A percentile compares a stretch with the other conserved stretches of the same genome.
These are phyloP conservation scores for Crithidia bombi DNA, from an alignment of 208 protist species.

Conservation along the genomic window DNA sequence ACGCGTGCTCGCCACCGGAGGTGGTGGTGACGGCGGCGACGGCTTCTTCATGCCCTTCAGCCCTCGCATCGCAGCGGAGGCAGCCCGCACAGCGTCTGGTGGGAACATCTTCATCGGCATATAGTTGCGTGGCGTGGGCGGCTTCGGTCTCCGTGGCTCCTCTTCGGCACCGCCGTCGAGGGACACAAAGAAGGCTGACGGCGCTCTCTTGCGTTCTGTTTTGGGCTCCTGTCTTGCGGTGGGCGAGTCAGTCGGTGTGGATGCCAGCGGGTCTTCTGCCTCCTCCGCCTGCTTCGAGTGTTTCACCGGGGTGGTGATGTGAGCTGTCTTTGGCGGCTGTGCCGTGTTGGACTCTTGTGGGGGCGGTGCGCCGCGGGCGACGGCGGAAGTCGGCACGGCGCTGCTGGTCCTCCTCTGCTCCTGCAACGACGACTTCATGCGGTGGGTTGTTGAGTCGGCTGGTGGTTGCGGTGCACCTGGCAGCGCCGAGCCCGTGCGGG, in stretches of 20 bases:
- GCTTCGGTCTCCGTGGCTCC: conserved; percentile 72
- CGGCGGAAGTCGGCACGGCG: too few species aligned
- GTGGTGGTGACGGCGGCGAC: background rate
- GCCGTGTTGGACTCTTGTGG: background rate
- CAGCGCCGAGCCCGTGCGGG: background rate
- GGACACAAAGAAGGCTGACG: conserved; percentile 72
- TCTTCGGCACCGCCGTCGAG: conserved; percentile 32
- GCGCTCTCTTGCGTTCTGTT: conserved; percentile 63
- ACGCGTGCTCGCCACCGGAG: background rate
- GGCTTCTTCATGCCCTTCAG: background rate
- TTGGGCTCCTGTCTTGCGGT: conserved; percentile 49
- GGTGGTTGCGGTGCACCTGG: background rate
- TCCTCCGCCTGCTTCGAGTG: background rate
- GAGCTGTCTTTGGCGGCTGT: background rate
- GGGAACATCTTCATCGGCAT: conserved; percentile 38
- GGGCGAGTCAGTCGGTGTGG: background rate
- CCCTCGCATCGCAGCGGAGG: background rate
- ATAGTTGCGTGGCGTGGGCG: conserved; percentile 78
- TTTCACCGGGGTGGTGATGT: background rate
- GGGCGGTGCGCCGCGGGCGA: background rate
- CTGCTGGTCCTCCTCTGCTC: too few species aligned
- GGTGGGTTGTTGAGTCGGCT: too few species aligned
- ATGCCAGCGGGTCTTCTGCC: background rate
- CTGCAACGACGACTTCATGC: too few species aligned
- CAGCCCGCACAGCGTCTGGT: background rate